These are phyloP conservation scores for Novymonas esmeraldas DNA, from an alignment of 208 protist species.

Conservation along the genomic window DNA sequence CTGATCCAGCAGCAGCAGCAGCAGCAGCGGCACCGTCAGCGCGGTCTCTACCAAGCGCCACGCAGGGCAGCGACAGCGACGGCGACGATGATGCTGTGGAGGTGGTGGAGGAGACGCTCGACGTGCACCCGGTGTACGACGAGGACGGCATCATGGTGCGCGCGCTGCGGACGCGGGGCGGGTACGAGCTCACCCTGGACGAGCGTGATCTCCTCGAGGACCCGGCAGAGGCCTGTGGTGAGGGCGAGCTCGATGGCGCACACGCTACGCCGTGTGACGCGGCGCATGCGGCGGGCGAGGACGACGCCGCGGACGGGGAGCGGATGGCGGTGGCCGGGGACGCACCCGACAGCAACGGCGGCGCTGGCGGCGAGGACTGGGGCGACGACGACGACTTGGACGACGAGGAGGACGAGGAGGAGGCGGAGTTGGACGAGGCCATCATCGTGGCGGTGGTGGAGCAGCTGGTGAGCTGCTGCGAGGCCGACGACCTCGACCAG, in stretches of 20 bases:
- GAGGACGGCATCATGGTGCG: slow-evolving; percentile 48
- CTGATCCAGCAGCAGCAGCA: too few relatives aligned
- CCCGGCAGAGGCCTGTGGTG: slow-evolving; percentile 10
- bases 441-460: slow-evolving; percentile 67
- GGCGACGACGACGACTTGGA: slow-evolving; percentile 34
- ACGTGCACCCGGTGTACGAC: slow-evolving; percentile 45
- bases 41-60: too few relatives aligned
- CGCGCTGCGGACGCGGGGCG: slow-evolving; percentile 49
- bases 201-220: slow-evolving; percentile 57
- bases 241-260: slow-evolving; percentile 24
- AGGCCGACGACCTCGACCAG: slow-evolving; percentile 60
- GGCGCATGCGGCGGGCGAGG: slow-evolving; percentile 34
- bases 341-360: too few relatives aligned
- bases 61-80: background rate
- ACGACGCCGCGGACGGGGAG: slow-evolving; percentile 11
- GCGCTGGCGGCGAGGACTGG: slow-evolving; percentile 22
- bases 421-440: slow-evolving; percentile 67
- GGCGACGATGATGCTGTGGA: slow-evolving; percentile 7
- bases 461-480: slow-evolving; percentile 77
- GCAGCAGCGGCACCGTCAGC: too few relatives aligned
- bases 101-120: slow-evolving; percentile 20
- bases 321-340: background rate
- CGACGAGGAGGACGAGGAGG: slow-evolving; percentile 68
- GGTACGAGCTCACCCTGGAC: slow-evolving; percentile 73
- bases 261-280: too few relatives aligned